Evolutionary conservation across 2,329 filamentous ascomycete species (phyloP).

Genomic region (Clarireedia monteithiana): DNA sequence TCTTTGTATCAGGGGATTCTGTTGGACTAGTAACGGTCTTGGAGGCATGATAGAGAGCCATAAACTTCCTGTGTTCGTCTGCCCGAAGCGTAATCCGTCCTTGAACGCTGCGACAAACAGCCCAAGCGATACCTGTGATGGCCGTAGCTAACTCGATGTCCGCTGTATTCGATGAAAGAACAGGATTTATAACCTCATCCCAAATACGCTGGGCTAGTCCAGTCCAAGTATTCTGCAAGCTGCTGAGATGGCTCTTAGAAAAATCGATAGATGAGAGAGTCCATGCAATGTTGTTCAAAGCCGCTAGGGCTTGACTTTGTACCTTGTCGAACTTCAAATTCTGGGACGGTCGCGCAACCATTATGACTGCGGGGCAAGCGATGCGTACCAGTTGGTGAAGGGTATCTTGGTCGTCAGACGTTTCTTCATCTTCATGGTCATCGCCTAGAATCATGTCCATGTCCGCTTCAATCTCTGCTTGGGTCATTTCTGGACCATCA

Average conservation of each 20-base stretch:
- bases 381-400: slow-evolving; percentile 25
- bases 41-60: slow-evolving; percentile 56
- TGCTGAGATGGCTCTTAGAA: slow-evolving; percentile 40
- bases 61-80: slow-evolving; percentile 55
- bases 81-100: slow-evolving; percentile 40
- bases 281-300: slow-evolving; percentile 62
- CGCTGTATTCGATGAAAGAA: slow-evolving; percentile 52
- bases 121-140: slow-evolving; percentile 60
- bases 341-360: slow-evolving; percentile 13
- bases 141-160: slow-evolving; percentile 54
- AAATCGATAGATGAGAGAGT: slow-evolving; percentile 56
- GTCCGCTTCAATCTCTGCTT: slow-evolving; percentile 52
- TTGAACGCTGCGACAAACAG: slow-evolving; percentile 48
- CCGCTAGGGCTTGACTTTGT: slow-evolving; percentile 47
- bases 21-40: slow-evolving; percentile 30
- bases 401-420: slow-evolving; percentile 21
- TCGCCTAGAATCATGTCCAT: slow-evolving; percentile 55
- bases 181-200: slow-evolving; percentile 45
- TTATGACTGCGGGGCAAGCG: slow-evolving; percentile 25
- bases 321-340: slow-evolving; percentile 30
- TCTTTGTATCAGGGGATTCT: slow-evolving; percentile 15
- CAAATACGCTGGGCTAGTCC: slow-evolving; percentile 49
- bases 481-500: slow-evolving; percentile 44
- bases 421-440: slow-evolving; percentile 34
- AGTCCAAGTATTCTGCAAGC: slow-evolving; percentile 46